Percentiles rank a stretch among this genome's conserved stretches.
Conservation (phyloP, 805 yeast genomes). For the Cyberlindnera euphorbiiphila region DNA sequence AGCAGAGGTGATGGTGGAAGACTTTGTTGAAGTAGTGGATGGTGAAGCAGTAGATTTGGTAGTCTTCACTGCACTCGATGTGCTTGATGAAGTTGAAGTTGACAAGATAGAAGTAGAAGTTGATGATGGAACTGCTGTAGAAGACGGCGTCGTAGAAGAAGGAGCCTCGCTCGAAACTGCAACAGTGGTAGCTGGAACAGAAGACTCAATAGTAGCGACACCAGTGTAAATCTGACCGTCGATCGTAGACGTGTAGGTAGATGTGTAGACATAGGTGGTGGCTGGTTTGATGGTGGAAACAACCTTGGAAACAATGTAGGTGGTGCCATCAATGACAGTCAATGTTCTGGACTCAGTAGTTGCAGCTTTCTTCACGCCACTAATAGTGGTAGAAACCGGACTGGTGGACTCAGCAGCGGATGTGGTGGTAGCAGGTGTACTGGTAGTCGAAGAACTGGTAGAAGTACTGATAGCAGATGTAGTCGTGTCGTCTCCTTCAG, state of each 20-base stretch:
- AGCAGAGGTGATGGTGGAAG: constrained; percentile 18
- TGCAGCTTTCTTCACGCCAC: constrained; percentile 2
- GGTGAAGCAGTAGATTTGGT: not conserved
- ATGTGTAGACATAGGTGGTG: constrained; percentile 21
- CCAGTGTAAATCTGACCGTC: constrained; percentile 20
- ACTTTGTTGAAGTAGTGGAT: constrained; percentile 2
- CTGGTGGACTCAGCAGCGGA: constrained; percentile 8
- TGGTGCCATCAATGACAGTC: constrained; percentile 22
- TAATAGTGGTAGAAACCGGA: not conserved
- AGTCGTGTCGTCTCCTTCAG: constrained; percentile 15
- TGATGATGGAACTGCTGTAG: constrained; percentile 5
- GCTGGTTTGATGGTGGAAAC: constrained; percentile 27
- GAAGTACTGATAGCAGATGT: constrained; percentile 8
- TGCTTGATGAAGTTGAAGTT: constrained; percentile 3
- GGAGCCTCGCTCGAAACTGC: constrained; percentile 7
- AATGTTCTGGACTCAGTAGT: constrained; percentile 11
- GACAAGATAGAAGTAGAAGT: not conserved
- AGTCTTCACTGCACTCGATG: too few relatives aligned
- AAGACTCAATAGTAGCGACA: constrained; percentile 11
- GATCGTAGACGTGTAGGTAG: constrained; percentile 21
- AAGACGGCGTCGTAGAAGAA: constrained; percentile 6
- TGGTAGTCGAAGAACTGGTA: constrained; percentile 7
- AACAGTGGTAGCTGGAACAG: constrained; percentile 9
- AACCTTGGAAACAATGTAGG: constrained; percentile 24
- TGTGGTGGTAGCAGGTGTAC: constrained; percentile 1